Percentiles rank a stretch among this genome's conserved stretches.
phyloP scores from a whole-genome alignment of 1,284 basidiomycete genomes.

The Phellinidium pouzarii region DNA sequence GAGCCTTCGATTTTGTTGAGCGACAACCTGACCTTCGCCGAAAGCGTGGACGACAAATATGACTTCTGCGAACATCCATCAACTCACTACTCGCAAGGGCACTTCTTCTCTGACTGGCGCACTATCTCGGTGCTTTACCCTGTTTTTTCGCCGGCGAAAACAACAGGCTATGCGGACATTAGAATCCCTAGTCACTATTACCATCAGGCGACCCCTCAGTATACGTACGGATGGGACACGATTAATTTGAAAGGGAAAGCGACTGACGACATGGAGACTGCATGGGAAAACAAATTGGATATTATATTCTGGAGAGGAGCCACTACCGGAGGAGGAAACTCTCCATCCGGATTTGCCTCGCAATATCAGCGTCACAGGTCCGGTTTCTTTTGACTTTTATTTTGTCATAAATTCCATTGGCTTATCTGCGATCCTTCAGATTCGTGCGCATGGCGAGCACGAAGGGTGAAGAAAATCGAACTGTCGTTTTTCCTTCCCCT shows the following conservation, averaged over 20 bases:
- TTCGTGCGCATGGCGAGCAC: constrained; percentile 78
- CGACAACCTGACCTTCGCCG: constrained; percentile 56
- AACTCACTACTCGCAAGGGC: constrained; percentile 81
- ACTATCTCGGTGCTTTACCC: constrained; percentile 82
- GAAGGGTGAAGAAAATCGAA: constrained; percentile 46
- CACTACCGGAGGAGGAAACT: constrained; percentile 86
- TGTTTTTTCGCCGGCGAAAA: constrained; percentile 85
- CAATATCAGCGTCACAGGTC: constrained; percentile 87
- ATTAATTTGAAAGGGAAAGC: constrained; percentile 62
- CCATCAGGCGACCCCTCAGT: constrained; percentile 72
- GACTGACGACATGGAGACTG: constrained; percentile 74
- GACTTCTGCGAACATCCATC: constrained; percentile 81
- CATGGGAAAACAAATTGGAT: constrained; percentile 73
- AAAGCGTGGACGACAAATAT: constrained; percentile 51
- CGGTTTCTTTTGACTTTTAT: constrained; percentile 10
- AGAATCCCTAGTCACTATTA: constrained; percentile 93
- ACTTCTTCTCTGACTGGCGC: constrained; percentile 94
- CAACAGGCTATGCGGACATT: constrained; percentile 80
- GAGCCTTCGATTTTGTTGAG: constrained; percentile 27
- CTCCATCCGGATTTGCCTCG: constrained; percentile 75
- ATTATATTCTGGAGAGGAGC: constrained; percentile 84
- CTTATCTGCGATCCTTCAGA: constrained; percentile 30
- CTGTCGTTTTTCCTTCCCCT: constrained; percentile 73
- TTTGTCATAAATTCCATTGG: neutral
- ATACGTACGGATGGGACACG: constrained; percentile 88